These are phyloP conservation scores for Ophiostoma triangulosporum DNA, from an alignment of 2,329 filamentous ascomycete species.

Conservation along the genomic window DNA sequence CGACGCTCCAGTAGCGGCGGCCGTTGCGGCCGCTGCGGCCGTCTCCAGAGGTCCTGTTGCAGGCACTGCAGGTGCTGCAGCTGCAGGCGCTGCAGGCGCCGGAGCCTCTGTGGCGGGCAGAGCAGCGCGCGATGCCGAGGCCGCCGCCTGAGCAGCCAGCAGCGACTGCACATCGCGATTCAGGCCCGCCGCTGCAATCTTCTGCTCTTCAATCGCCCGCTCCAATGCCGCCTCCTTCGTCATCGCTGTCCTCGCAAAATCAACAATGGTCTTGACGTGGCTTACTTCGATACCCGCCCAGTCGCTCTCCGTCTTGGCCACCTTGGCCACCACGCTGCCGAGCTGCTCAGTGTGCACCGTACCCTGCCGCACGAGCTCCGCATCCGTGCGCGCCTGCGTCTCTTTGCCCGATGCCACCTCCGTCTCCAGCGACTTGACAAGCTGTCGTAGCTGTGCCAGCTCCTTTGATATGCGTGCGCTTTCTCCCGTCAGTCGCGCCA, in stretches of 20 bases:
- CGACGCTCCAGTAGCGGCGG: neutral
- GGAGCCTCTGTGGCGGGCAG: neutral
- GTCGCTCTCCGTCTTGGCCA: neutral
- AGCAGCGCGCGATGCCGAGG: neutral
- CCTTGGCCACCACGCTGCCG: neutral
- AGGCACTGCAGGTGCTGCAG: neutral
- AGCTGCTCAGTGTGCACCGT: neutral
- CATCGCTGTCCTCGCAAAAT: conserved; percentile 3
- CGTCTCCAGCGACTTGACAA: neutral
- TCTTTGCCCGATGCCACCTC: neutral
- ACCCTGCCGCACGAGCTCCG: neutral
- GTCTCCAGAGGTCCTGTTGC: too few species aligned
- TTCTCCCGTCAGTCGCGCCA: neutral
- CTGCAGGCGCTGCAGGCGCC: neutral
- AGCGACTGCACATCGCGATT: neutral
- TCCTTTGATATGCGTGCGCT: neutral
- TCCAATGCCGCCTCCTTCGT: neutral
- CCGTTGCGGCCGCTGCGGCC: too few species aligned
- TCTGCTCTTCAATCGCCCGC: neutral
- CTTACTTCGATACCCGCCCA: conserved; percentile 4
- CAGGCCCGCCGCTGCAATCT: neutral
- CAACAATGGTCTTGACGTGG: neutral
- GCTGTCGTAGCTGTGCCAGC: neutral
- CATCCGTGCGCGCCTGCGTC: neutral
- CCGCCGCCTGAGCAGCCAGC: neutral